Conservation (phyloP, 148 eudicot species). For the Vaccinium darrowii region DNA sequence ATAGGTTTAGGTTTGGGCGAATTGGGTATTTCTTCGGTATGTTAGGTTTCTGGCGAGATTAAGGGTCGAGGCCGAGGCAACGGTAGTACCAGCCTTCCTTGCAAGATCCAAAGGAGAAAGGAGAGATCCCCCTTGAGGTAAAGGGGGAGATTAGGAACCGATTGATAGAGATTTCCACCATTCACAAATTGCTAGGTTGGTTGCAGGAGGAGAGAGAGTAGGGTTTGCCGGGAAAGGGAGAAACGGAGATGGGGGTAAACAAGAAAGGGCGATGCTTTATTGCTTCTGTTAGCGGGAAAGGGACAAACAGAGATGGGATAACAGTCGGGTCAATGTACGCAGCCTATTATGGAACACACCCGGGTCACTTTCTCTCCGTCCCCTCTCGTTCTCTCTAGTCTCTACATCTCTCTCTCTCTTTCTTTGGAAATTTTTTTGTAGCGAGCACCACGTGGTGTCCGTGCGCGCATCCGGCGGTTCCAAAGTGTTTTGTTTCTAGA, state of each 20-base stretch:
- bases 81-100: constrained; percentile 63
- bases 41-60: background rate
- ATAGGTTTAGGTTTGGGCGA: background rate
- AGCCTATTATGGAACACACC: no score
- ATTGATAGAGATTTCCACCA: constrained; percentile 44
- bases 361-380: no score
- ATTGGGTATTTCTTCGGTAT: background rate
- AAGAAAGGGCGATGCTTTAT: background rate
- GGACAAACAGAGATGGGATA: no score
- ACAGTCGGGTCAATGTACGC: no score
- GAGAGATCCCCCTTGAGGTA: constrained; percentile 33
- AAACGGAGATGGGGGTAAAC: background rate
- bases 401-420: no score
- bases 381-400: no score
- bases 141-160: constrained; percentile 40
- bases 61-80: constrained; percentile 57
- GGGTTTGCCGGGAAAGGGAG: background rate
- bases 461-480: no score
- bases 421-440: no score
- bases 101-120: constrained; percentile 42
- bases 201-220: background rate
- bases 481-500: no score
- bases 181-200: constrained; percentile 29
- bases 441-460: no score
- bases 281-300: no score